phyloP scores from a whole-genome alignment of 495 filamentous ascomycete species.

The Aspergillus conjunctus region DNA sequence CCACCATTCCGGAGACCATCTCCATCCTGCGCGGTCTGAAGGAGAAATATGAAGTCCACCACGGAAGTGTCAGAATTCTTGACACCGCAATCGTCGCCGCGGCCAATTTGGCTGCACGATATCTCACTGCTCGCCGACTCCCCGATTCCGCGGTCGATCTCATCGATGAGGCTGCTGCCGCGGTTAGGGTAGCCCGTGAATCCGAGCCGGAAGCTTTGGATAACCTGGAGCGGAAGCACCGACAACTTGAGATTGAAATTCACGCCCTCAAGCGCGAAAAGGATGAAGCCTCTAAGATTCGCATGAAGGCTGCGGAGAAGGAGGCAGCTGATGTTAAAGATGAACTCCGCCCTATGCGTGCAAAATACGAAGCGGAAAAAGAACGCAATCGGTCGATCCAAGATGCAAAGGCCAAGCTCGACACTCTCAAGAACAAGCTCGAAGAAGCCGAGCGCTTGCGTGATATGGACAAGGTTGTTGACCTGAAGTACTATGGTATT shows the following conservation, averaged over 20 bases:
- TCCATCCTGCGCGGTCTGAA: slow-evolving; percentile 97
- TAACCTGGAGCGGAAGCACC: slow-evolving; percentile 81
- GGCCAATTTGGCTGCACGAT: slow-evolving; percentile 85
- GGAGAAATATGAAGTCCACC: slow-evolving; percentile 96
- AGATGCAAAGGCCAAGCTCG: slow-evolving; percentile 94
- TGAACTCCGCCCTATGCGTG: slow-evolving; percentile 85
- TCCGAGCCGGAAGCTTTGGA: slow-evolving; percentile 95
- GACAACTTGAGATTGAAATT: slow-evolving; percentile 95
- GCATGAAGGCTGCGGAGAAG: slow-evolving; percentile 78
- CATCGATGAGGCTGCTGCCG: slow-evolving; percentile 93
- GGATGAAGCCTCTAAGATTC: slow-evolving; percentile 83
- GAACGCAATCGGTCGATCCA: slow-evolving; percentile 85
- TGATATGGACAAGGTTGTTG: slow-evolving; percentile 79
- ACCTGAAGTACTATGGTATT: slow-evolving; percentile 95
- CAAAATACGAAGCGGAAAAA: slow-evolving; percentile 95
- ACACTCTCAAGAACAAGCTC: slow-evolving; percentile 81
- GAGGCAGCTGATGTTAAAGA: slow-evolving; percentile 91
- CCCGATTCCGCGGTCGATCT: slow-evolving; percentile 96
- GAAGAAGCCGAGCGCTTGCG: slow-evolving; percentile 87
- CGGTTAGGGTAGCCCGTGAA: slow-evolving; percentile 90
- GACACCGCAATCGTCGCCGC: slow-evolving; percentile 91
- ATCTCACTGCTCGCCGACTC: slow-evolving; percentile 84
- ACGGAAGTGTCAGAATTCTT: slow-evolving; percentile 86
- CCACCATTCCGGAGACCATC: slow-evolving; percentile 82
- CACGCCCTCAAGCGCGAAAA: slow-evolving; percentile 92